A percentile compares a stretch with the other conserved stretches of the same genome.
These are phyloP conservation scores for Thymus mandschuricus DNA, from an alignment of 257 asterid genomes.

Conservation along the genomic window DNA sequence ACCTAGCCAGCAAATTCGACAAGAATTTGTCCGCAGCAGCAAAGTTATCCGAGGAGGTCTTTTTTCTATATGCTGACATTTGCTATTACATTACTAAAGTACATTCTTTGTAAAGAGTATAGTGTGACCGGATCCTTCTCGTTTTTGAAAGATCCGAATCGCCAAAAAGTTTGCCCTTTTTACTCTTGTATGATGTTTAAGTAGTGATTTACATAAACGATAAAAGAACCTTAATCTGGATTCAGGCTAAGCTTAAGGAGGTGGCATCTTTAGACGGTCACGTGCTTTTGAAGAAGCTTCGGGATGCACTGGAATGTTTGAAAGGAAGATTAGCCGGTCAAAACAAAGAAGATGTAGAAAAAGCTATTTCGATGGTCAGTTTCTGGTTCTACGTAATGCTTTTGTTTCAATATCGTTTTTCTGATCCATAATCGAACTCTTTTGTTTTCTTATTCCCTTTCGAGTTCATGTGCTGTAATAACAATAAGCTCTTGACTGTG, in stretches of 20 bases:
- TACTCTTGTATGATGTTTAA: not conserved
- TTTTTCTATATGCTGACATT: not conserved
- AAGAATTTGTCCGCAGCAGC: slow-evolving; percentile 97
- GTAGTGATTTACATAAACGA: not conserved
- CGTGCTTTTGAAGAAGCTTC: slow-evolving; percentile 95
- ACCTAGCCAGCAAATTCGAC: slow-evolving; percentile 93
- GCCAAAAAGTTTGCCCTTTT: too few relatives aligned
- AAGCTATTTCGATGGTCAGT: slow-evolving; percentile 91
- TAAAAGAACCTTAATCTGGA: slow-evolving; percentile 21
- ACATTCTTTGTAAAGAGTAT: not conserved
- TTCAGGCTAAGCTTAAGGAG: slow-evolving; percentile 91
- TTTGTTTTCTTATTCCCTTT: not conserved
- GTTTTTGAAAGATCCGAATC: not conserved
- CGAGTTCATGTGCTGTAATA: too few relatives aligned
- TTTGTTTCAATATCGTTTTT: too few relatives aligned
- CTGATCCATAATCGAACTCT: not conserved
- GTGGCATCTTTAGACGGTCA: slow-evolving; percentile 93
- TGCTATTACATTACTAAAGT: not conserved
- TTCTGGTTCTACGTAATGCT: not conserved
- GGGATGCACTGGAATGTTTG: slow-evolving; percentile 90
- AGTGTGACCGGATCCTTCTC: not conserved
- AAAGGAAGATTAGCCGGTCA: slow-evolving; percentile 84
- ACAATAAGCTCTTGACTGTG: not conserved
- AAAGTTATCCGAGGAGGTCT: slow-evolving; percentile 84
- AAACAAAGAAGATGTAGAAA: slow-evolving; percentile 87